Percentiles rank a stretch among this genome's conserved stretches.
These are phyloP conservation scores for Russula dissimulans DNA, from an alignment of 768 basidiomycete genomes.

Conservation along the genomic window DNA sequence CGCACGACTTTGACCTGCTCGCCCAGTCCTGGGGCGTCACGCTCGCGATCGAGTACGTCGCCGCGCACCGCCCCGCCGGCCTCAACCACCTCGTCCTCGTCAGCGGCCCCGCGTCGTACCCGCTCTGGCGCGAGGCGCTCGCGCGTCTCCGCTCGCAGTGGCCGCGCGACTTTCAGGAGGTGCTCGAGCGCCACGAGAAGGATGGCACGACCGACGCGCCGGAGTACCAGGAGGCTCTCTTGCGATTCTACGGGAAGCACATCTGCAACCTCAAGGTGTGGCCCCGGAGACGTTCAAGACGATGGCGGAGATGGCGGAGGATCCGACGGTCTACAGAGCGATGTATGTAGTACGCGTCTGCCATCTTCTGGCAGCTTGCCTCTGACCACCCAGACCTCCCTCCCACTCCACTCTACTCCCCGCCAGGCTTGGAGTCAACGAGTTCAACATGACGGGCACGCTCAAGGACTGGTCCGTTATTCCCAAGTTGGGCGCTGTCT, in stretches of 20 bases:
- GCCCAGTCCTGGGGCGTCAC: slow-evolving; percentile 39
- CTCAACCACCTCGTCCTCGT: slow-evolving; percentile 28
- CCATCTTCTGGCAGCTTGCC: too few relatives aligned
- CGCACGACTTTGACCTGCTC: slow-evolving; percentile 33
- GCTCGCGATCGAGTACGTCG: slow-evolving; percentile 32
- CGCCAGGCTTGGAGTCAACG: not conserved
- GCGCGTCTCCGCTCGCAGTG: slow-evolving; percentile 24
- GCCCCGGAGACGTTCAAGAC: slow-evolving; percentile 24
- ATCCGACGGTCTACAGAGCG: slow-evolving; percentile 31
- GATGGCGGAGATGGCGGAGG: slow-evolving; percentile 24
- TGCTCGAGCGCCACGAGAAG: slow-evolving; percentile 26
- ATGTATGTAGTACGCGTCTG: slow-evolving; percentile 25
- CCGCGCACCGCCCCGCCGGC: slow-evolving; percentile 25
- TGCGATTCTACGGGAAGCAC: slow-evolving; percentile 24
- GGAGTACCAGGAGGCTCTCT: slow-evolving; percentile 27
- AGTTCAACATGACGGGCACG: slow-evolving; percentile 10
- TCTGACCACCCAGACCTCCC: too few relatives aligned
- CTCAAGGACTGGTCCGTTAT: slow-evolving; percentile 19
- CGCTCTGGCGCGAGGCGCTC: slow-evolving; percentile 24
- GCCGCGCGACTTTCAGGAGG: slow-evolving; percentile 28
- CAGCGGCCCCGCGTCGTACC: slow-evolving; percentile 24
- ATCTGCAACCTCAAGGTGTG: slow-evolving; percentile 24
- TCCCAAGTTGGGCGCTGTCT: slow-evolving; percentile 14
- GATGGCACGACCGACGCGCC: slow-evolving; percentile 24
- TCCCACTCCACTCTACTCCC: too few relatives aligned